Base-by-base conservation (phyloP, 345 rosid genomes). In the Murraya paniculata region DNA sequence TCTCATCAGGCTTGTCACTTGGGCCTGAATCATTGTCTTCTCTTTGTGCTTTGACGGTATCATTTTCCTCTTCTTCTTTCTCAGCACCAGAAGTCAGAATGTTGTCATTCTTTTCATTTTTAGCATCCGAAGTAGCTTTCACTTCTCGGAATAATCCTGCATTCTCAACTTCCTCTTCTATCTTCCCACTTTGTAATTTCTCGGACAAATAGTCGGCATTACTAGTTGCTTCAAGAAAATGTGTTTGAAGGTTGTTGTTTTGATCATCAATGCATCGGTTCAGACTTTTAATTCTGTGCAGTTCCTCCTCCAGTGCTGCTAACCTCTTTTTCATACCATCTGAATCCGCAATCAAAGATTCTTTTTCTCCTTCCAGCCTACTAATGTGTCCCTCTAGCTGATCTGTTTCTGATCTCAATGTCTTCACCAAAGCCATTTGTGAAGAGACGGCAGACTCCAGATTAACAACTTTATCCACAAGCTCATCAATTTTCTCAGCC, bases 401-500 rank as follows among this genome's bases (percentile, higher is more conserved):
- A 65, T 88, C 91, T 9, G 94, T 83, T 66, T 92, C 94, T 59
- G 90, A 84, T 82, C 84, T 86, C 64, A 92, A 77, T 71, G 85
- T 87, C 80, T 81, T 84, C 35, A 95, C 89, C 81, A 85, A 68
- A 61, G 97, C 89, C 61, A 72, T 76, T 73, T 95, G 95, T 79
- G 97, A 90, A 7, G 88, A 85, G 28, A 89, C 88, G 8, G 77
- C 82, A 13, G 86, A 83, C 81, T 94, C 97, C 82, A 92, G 79
- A 35, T 74, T 80, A 55, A 86, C 89, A 48, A 94, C 92, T 79
- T 85, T 92, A 5, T 91, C 88, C n/a, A 89, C 97, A 75, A 93
- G 92, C 74, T 88, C 89, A 74, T 95, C 93, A 33, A 95, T 88
- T 75, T 83, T 95, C 74, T 89, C 96, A 0, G 86, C 97, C 69